Conservation (phyloP, 2,329 filamentous ascomycete genomes). For the Colletotrichum orbiculare region DNA sequence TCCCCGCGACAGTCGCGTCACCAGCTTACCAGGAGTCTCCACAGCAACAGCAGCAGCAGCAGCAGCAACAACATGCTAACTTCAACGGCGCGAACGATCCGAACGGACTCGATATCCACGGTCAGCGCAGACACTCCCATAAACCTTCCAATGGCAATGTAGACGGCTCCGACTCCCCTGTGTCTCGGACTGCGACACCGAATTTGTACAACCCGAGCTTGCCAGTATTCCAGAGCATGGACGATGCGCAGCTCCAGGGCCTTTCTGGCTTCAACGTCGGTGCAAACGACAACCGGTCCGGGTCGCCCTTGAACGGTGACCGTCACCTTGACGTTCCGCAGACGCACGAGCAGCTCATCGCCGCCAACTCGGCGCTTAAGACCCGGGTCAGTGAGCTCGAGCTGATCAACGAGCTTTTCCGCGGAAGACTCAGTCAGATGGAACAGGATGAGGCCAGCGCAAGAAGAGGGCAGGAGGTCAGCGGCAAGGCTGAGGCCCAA, state of each 20-base stretch:
- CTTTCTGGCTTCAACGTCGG: slow-evolving; percentile 62
- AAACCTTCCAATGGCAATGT: slow-evolving; percentile 78
- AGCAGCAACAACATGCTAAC: slow-evolving; percentile 52
- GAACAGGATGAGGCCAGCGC: slow-evolving; percentile 80
- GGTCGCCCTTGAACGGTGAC: slow-evolving; percentile 64
- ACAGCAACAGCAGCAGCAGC: slow-evolving; percentile 39
- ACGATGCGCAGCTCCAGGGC: slow-evolving; percentile 75
- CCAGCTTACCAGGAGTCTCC: slow-evolving; percentile 34
- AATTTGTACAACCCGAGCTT: slow-evolving; percentile 80
- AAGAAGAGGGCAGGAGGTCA: slow-evolving; percentile 68
- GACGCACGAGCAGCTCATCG: slow-evolving; percentile 82
- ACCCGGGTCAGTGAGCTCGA: slow-evolving; percentile 96
- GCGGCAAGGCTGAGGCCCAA: slow-evolving; percentile 65
- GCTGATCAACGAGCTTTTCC: slow-evolving; percentile 88
- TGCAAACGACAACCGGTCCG: slow-evolving; percentile 63
- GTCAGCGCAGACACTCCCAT: slow-evolving; percentile 72
- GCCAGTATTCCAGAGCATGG: slow-evolving; percentile 82
- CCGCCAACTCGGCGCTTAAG: slow-evolving; percentile 87
- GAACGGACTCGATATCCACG: slow-evolving; percentile 71
- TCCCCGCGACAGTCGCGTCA: no score
- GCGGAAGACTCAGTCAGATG: slow-evolving; percentile 80
- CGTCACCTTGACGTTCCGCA: slow-evolving; percentile 77
- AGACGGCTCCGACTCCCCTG: slow-evolving; percentile 80
- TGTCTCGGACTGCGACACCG: slow-evolving; percentile 83
- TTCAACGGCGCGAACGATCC: slow-evolving; percentile 55